phyloP scores from a whole-genome alignment of 2,329 filamentous ascomycete genomes.

The Alternaria metachromatica region DNA sequence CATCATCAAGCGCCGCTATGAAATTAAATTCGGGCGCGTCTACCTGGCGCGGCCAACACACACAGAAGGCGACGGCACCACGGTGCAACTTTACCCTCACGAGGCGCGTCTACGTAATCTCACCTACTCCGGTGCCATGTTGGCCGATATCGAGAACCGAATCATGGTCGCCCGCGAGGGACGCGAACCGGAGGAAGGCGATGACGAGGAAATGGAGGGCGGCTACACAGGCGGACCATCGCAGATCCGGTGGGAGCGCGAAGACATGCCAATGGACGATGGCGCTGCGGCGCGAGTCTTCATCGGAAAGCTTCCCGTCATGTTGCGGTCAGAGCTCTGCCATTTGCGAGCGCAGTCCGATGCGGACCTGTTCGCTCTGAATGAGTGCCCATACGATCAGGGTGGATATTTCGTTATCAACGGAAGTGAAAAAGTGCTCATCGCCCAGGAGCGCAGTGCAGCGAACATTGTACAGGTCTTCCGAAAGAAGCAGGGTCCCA shows the following conservation, averaged over 20 bases:
- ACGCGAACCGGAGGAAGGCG: conserved; percentile 70
- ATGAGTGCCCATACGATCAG: conserved; percentile 97
- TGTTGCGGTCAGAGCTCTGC: conserved; percentile 97
- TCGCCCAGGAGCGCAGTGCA: conserved; percentile 95
- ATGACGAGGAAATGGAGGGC: conserved; percentile 57
- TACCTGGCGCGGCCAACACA: conserved; percentile 89
- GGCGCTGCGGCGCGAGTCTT: conserved; percentile 77
- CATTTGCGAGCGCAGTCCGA: conserved; percentile 84
- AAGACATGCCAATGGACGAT: conserved; percentile 51
- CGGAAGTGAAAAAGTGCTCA: conserved; percentile 96
- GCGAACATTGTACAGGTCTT: conserved; percentile 99
- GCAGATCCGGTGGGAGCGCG: conserved; percentile 57
- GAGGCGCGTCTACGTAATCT: conserved; percentile 95
- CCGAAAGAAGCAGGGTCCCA: conserved; percentile 95
- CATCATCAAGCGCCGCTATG: conserved; percentile 87
- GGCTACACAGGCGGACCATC: conserved; percentile 40
- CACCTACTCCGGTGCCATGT: conserved; percentile 91
- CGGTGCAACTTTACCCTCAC: conserved; percentile 85
- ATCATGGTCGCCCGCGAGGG: conserved; percentile 81
- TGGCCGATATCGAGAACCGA: conserved; percentile 85
- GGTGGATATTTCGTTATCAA: conserved; percentile 99
- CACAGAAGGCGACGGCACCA: conserved; percentile 90
- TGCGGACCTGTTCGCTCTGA: conserved; percentile 85
- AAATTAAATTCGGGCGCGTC: conserved; percentile 91
- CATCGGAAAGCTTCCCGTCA: conserved; percentile 94